Conservation (phyloP, 768 basidiomycete species). For the Pleurotus salmoneostramineus region DNA sequence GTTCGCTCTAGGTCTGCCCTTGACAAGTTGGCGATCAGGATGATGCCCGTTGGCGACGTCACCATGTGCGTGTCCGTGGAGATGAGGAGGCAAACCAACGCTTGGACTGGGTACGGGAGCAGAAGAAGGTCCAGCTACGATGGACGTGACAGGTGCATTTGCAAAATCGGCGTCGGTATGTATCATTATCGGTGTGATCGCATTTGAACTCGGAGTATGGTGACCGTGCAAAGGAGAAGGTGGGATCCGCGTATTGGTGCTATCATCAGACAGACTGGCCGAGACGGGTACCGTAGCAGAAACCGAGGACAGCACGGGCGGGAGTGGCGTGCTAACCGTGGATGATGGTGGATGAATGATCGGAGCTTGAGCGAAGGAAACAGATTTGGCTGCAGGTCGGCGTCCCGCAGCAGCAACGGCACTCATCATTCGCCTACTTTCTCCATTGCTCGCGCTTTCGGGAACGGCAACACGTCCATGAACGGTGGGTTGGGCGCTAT, state of each 20-base stretch:
- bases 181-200: neutral
- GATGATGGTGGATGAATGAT: conserved; percentile 11
- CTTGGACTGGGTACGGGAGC: neutral
- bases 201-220: neutral
- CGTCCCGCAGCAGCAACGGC: conserved; percentile 15
- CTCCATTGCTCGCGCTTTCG: conserved; percentile 26
- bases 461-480: neutral
- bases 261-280: neutral
- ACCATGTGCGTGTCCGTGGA: neutral
- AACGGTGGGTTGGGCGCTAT: neutral
- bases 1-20: conserved; percentile 63
- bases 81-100: neutral
- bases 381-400: conserved; percentile 46
- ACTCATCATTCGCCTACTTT: conserved; percentile 21
- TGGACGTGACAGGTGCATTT: neutral
- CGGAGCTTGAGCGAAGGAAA: conserved; percentile 37
- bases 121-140: neutral
- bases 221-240: neutral
- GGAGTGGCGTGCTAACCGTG: neutral
- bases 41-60: neutral
- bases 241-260: neutral
- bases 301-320: neutral
- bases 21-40: conserved; percentile 20
- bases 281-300: neutral
- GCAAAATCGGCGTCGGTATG: neutral